These are phyloP conservation scores for Pseudogymnoascus verrucosus DNA, from an alignment of 2,329 filamentous ascomycete species.

Conservation along the genomic window DNA sequence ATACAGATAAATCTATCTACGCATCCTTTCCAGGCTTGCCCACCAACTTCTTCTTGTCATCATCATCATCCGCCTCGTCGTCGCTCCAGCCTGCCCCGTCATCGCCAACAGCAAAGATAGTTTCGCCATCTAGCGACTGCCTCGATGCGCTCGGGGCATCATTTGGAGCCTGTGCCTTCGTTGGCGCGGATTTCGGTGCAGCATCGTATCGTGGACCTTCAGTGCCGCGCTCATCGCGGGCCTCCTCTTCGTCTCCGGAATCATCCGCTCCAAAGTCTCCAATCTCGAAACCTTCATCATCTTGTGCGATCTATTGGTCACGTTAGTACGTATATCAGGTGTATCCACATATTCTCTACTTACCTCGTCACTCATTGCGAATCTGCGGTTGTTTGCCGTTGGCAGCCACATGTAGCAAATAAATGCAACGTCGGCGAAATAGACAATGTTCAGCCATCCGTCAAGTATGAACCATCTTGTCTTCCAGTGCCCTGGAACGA, in stretches of 20 bases:
- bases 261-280: slow-evolving; percentile 71
- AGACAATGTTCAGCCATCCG: slow-evolving; percentile 94
- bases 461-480: slow-evolving; percentile 95
- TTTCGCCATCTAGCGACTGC: slow-evolving; percentile 75
- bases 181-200: slow-evolving; percentile 17
- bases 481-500: slow-evolving; percentile 95
- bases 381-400: slow-evolving; percentile 91
- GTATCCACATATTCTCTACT: slow-evolving; percentile 16
- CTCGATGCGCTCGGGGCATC: slow-evolving; percentile 31
- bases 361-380: slow-evolving; percentile 97
- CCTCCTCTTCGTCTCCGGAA: slow-evolving; percentile 56
- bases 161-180: slow-evolving; percentile 13
- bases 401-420: slow-evolving; percentile 95
- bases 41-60: slow-evolving; percentile 42
- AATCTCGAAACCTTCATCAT: slow-evolving; percentile 97
- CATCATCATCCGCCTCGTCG: slow-evolving; percentile 56
- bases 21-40: slow-evolving; percentile 26
- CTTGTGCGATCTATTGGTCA: slow-evolving; percentile 69
- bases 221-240: slow-evolving; percentile 34
- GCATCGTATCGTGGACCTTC: slow-evolving; percentile 29
- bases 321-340: neutral
- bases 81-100: slow-evolving; percentile 69
- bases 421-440: slow-evolving; percentile 86
- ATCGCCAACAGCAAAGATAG: slow-evolving; percentile 90
- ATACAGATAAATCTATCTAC: slow-evolving; percentile 7